These are phyloP conservation scores for Rostrohypoxylon terebratum DNA, from an alignment of 495 filamentous ascomycete genomes.

Conservation along the genomic window DNA sequence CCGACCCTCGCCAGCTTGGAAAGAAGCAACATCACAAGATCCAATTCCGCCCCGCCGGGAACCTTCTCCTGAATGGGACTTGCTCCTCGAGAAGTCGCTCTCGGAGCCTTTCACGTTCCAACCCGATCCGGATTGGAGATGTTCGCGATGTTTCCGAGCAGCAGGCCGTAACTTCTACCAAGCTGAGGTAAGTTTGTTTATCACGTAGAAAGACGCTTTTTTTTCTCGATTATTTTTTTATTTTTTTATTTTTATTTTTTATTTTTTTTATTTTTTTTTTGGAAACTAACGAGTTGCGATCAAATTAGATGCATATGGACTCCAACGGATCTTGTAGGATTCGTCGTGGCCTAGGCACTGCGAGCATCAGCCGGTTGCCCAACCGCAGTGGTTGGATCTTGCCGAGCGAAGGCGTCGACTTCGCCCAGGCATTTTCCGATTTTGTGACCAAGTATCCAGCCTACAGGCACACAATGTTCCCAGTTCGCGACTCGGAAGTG, in stretches of 20 bases:
- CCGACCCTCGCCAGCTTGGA: slow-evolving; percentile 2
- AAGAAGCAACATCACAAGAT: neutral
- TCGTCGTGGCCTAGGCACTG: slow-evolving; percentile 24
- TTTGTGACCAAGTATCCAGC: slow-evolving; percentile 29
- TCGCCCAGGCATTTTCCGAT: slow-evolving; percentile 11
- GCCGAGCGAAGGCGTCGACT: slow-evolving; percentile 8
- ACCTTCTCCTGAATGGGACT: slow-evolving; percentile 15
- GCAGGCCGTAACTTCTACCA: slow-evolving; percentile 8
- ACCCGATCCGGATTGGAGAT: slow-evolving; percentile 21
- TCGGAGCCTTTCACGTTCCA: neutral
- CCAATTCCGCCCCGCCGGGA: slow-evolving; percentile 1
- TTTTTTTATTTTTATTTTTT: too few species aligned
- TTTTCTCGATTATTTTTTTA: neutral
- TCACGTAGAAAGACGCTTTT: neutral
- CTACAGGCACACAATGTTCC: slow-evolving; percentile 32
- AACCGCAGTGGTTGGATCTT: slow-evolving; percentile 37
- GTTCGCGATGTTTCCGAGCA: slow-evolving; percentile 34
- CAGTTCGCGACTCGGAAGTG: slow-evolving; percentile 11
- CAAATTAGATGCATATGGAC: slow-evolving; percentile 20
- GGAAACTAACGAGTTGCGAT: slow-evolving; percentile 12
- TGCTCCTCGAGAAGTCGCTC: neutral
- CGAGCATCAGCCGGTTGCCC: neutral
- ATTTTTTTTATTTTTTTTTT: too few species aligned
- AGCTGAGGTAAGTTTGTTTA: slow-evolving; percentile 18
- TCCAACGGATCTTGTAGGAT: slow-evolving; percentile 19